Conservation (phyloP, 2,329 filamentous ascomycete genomes). For the Aspergillus pseudoterreus region DNA sequence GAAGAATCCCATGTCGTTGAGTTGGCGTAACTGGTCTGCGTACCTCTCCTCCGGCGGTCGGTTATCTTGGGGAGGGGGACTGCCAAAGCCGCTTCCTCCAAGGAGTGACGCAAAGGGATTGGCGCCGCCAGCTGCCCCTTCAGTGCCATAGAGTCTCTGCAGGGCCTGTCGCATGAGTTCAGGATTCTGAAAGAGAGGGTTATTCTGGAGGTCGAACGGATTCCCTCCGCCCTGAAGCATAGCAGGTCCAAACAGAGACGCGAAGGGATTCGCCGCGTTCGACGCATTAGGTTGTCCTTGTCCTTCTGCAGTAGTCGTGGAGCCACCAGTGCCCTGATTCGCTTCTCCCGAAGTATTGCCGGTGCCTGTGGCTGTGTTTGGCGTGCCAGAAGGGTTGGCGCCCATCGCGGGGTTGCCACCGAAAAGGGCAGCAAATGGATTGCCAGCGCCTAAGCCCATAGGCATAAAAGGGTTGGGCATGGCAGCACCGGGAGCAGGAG, state of each 20-base stretch:
- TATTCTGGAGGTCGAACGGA: slow-evolving; percentile 46
- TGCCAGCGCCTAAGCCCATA: slow-evolving; percentile 33
- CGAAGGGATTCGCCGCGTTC: slow-evolving; percentile 63
- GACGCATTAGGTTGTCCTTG: slow-evolving; percentile 28
- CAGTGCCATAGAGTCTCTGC: slow-evolving; percentile 42
- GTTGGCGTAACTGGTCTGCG: slow-evolving; percentile 79
- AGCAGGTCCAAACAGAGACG: slow-evolving; percentile 56
- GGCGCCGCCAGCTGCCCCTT: slow-evolving; percentile 31
- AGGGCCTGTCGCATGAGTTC: slow-evolving; percentile 57
- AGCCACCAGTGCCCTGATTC: slow-evolving; percentile 26
- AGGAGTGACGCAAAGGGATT: slow-evolving; percentile 48
- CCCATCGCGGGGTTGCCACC: slow-evolving; percentile 31
- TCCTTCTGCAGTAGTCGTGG: slow-evolving; percentile 27
- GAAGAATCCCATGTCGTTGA: slow-evolving; percentile 99
- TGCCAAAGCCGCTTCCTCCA: slow-evolving; percentile 47
- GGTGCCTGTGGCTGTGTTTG: slow-evolving; percentile 23
- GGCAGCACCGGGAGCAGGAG: slow-evolving; percentile 37
- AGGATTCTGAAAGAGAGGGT: slow-evolving; percentile 59
- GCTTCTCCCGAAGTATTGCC: slow-evolving; percentile 25
- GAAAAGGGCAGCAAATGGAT: slow-evolving; percentile 62
- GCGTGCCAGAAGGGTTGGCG: slow-evolving; percentile 25
- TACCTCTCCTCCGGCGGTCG: slow-evolving; percentile 92
- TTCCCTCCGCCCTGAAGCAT: slow-evolving; percentile 36
- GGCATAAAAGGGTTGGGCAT: slow-evolving; percentile 33
- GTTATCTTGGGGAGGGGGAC: slow-evolving; percentile 66